Percentiles rank a stretch among this genome's conserved stretches.
phyloP scores from a whole-genome alignment of 305 asterid species.

The Solanum hybrid region DNA sequence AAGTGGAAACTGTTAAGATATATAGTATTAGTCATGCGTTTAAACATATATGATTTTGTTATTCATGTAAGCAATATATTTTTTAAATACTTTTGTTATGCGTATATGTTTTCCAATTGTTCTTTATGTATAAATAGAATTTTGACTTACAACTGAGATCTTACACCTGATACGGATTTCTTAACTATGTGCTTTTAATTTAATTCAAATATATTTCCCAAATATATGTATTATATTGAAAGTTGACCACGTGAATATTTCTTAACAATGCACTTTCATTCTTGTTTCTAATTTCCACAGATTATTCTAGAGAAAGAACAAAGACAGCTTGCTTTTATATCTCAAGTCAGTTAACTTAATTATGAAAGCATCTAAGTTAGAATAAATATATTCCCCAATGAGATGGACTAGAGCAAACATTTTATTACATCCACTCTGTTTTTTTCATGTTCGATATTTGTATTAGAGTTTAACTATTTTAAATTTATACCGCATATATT shows the following conservation, averaged over 20 bases:
- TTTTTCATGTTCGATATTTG: no score
- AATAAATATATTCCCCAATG: neutral
- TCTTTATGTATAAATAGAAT: no score
- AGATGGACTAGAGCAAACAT: neutral
- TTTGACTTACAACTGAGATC: no score
- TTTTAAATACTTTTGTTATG: no score
- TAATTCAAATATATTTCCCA: neutral
- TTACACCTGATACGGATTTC: no score
- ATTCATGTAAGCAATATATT: no score
- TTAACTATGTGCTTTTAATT: neutral
- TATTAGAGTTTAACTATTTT: rapidly evolving
- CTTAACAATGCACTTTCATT: neutral
- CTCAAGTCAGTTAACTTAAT: neutral
- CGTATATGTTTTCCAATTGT: no score
- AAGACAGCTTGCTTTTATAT: neutral
- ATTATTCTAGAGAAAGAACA: neutral
- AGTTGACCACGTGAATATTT: neutral
- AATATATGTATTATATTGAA: neutral
- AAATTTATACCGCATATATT: no score
- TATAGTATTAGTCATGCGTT: no score
- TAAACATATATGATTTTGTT: no score
- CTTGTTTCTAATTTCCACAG: neutral
- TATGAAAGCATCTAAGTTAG: neutral
- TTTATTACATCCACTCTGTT: neutral
- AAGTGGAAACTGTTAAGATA: no score